Conservation (phyloP, 2,329 filamentous ascomycete genomes). For the Verticillium alfalfae region DNA sequence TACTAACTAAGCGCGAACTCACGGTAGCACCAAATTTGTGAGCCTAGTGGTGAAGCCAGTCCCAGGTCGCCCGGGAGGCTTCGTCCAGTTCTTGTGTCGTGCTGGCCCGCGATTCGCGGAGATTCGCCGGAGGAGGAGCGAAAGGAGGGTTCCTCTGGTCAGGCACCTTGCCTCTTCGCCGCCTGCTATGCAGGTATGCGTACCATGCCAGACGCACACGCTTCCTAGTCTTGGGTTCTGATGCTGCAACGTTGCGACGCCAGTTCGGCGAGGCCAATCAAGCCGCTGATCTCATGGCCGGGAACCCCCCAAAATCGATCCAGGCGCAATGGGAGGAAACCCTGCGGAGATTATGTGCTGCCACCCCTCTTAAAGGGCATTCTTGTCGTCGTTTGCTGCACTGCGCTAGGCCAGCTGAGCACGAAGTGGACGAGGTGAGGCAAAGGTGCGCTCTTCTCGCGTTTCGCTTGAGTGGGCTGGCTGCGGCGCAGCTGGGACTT, state of each 20-base stretch:
- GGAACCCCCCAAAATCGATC: neutral
- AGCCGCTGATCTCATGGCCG: neutral
- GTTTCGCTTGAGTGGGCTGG: neutral
- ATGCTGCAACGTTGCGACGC: constrained; percentile 1
- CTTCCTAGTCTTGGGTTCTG: neutral
- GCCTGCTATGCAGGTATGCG: neutral
- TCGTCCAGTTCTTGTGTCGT: neutral
- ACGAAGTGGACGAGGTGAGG: neutral
- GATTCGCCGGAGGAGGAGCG: neutral
- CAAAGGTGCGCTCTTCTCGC: neutral
- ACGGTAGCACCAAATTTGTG: neutral
- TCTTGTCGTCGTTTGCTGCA: no score
- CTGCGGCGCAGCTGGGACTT: neutral
- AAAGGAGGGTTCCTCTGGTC: neutral
- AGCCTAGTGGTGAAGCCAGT: neutral
- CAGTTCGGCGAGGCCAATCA: neutral
- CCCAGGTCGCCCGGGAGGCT: neutral
- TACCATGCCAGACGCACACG: neutral
- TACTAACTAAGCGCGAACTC: neutral
- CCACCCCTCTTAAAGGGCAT: neutral
- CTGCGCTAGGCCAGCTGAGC: no score
- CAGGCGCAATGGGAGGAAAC: neutral
- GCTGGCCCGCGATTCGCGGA: neutral
- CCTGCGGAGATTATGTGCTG: neutral
- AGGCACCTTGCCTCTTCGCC: neutral